These are phyloP conservation scores for Arthrobotrys conoides DNA, from an alignment of 2,329 filamentous ascomycete genomes.

Conservation along the genomic window DNA sequence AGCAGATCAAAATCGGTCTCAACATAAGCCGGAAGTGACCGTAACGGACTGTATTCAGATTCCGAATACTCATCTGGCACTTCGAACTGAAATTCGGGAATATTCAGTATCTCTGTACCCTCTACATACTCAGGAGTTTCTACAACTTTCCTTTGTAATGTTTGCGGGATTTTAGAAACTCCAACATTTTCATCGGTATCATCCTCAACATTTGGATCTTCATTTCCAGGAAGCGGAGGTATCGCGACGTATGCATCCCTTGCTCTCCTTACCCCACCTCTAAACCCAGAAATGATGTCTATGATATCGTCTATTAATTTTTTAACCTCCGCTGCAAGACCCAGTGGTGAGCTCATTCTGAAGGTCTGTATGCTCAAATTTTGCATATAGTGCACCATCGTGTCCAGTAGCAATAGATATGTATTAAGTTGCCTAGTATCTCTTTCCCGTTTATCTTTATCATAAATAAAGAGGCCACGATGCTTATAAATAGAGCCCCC, in stretches of 20 bases:
- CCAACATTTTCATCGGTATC: neutral
- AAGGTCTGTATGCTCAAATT: slow-evolving; percentile 6
- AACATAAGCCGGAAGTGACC: slow-evolving; percentile 17
- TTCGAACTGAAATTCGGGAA: slow-evolving; percentile 2
- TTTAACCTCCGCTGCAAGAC: slow-evolving; percentile 30
- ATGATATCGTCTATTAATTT: slow-evolving; percentile 30
- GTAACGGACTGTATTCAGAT: neutral
- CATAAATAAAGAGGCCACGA: slow-evolving; percentile 4
- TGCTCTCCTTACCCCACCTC: slow-evolving; percentile 9
- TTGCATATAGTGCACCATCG: neutral
- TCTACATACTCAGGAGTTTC: neutral
- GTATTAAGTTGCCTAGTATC: slow-evolving; percentile 13
- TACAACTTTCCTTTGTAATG: neutral
- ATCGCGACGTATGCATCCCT: slow-evolving; percentile 38
- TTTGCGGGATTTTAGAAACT: slow-evolving; percentile 9
- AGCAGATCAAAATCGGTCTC: slow-evolving; percentile 22
- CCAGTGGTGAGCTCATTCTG: slow-evolving; percentile 19
- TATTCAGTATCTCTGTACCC: neutral
- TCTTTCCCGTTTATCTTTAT: slow-evolving; percentile 1
- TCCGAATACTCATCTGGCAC: neutral
- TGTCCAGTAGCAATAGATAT: neutral
- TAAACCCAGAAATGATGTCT: slow-evolving; percentile 9
- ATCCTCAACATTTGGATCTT: slow-evolving; percentile 20
- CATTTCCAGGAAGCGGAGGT: slow-evolving; percentile 21
- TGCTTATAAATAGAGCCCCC: slow-evolving; percentile 9